Conservation (phyloP, 2,329 filamentous ascomycete genomes). For the Cercospora sp. region DNA sequence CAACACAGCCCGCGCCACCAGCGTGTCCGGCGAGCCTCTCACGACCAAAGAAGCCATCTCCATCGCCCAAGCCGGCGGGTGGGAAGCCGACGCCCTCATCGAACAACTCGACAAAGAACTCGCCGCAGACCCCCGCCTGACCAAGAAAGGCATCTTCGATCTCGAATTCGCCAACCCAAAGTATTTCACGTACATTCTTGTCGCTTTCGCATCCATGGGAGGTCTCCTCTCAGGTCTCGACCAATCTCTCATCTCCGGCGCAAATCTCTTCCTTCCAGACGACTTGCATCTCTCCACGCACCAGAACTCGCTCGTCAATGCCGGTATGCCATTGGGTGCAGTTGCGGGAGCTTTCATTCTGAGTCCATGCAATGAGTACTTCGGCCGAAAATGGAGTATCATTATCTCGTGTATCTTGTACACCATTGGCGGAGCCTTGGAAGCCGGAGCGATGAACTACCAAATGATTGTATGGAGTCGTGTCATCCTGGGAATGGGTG, state of each 20-base stretch:
- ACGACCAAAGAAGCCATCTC: conserved; percentile 36
- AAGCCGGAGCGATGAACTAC: conserved; percentile 67
- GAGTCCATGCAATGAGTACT: conserved; percentile 65
- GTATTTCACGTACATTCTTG: conserved; percentile 67
- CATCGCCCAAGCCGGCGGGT: conserved; percentile 39
- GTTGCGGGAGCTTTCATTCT: conserved; percentile 69
- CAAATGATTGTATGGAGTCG: conserved; percentile 70
- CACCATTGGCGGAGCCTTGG: conserved; percentile 67
- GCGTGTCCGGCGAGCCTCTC: conserved; percentile 30
- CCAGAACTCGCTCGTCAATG: conserved; percentile 67
- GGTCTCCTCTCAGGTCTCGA: conserved; percentile 71
- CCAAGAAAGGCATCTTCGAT: conserved; percentile 51
- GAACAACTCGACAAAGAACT: conserved; percentile 45
- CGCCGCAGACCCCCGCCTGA: conserved; percentile 33
- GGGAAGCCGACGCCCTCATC: conserved; percentile 50
- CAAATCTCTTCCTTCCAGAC: conserved; percentile 64
- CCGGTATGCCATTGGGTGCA: conserved; percentile 70
- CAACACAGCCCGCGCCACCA: conserved; percentile 33
- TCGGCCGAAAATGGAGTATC: conserved; percentile 68
- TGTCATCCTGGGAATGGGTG: conserved; percentile 68
- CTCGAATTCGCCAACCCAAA: conserved; percentile 62
- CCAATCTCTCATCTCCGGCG: conserved; percentile 71
- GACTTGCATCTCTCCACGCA: conserved; percentile 57
- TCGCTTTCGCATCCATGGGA: conserved; percentile 73
- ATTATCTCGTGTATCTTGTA: conserved; percentile 69